Evolutionary conservation across 495 filamentous ascomycete genomes (phyloP).

Genomic region (Aspergillus hancockii): DNA sequence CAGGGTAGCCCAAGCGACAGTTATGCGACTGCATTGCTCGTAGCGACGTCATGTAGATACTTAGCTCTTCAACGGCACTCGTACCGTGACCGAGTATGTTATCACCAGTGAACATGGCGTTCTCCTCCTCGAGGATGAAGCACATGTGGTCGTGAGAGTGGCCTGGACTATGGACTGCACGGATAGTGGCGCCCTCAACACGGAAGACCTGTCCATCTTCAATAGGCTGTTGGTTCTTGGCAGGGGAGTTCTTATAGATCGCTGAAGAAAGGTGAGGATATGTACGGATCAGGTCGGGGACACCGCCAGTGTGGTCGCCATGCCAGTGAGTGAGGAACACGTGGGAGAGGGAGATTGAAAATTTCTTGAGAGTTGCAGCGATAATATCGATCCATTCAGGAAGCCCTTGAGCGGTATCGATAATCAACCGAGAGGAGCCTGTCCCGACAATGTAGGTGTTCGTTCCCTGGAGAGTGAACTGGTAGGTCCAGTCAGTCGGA

Average conservation of each 20-base stretch:
- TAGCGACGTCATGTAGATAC: not conserved
- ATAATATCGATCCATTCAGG: slow-evolving; percentile 36
- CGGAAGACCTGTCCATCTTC: slow-evolving; percentile 39
- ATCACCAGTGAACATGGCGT: slow-evolving; percentile 85
- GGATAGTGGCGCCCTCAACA: slow-evolving; percentile 42
- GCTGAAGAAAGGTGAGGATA: slow-evolving; percentile 43
- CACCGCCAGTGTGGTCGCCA: slow-evolving; percentile 73
- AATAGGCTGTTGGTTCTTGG: slow-evolving; percentile 45
- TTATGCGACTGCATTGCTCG: not conserved
- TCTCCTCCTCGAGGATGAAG: slow-evolving; percentile 55
- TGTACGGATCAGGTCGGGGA: slow-evolving; percentile 57
- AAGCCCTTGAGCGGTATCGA: slow-evolving; percentile 66
- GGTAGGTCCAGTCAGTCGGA: too few relatives aligned
- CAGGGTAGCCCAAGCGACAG: not conserved
- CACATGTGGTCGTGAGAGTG: slow-evolving; percentile 51
- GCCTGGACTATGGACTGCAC: slow-evolving; percentile 41
- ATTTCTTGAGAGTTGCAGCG: slow-evolving; percentile 16
- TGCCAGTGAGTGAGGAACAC: slow-evolving; percentile 83
- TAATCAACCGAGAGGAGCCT: slow-evolving; percentile 59
- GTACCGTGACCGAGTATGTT: slow-evolving; percentile 52
- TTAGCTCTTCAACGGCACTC: not conserved
- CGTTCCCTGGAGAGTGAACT: slow-evolving; percentile 52
- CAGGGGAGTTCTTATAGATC: slow-evolving; percentile 50
- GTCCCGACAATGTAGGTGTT: slow-evolving; percentile 80
- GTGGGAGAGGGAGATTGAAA: slow-evolving; percentile 49